phyloP scores from a whole-genome alignment of 2,329 filamentous ascomycete species.

The Penicillium aurantiogriseum region DNA sequence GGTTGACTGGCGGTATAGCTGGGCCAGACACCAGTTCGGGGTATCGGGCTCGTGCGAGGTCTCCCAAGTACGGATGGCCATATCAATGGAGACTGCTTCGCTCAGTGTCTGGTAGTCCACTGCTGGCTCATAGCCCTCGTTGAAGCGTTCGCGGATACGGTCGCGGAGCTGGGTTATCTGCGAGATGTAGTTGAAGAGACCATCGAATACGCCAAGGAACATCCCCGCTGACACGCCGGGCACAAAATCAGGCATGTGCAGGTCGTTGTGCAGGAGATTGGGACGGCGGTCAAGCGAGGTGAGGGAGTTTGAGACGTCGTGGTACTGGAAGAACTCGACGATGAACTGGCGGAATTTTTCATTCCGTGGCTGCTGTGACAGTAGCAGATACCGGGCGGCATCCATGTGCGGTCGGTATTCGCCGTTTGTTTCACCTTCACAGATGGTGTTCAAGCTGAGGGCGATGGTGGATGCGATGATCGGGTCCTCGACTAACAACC shows the following conservation, averaged over 20 bases:
- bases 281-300: conserved; percentile 55
- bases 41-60: conserved; percentile 56
- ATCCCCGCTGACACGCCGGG: conserved; percentile 56
- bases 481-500: conserved; percentile 54
- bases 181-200: conserved; percentile 73
- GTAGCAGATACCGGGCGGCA: conserved; percentile 71
- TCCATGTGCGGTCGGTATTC: conserved; percentile 78
- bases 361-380: conserved; percentile 58
- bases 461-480: conserved; percentile 61
- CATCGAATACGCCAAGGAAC: conserved; percentile 79
- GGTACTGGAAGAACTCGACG: conserved; percentile 80
- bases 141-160: conserved; percentile 67
- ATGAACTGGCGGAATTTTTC: conserved; percentile 70
- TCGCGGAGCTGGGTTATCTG: conserved; percentile 77
- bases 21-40: conserved; percentile 56
- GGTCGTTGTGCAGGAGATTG: conserved; percentile 53
- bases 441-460: conserved; percentile 61
- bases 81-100: conserved; percentile 72
- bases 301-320: conserved; percentile 61
- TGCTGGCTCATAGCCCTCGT: conserved; percentile 60
- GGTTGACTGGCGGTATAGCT: conserved; percentile 61
- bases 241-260: conserved; percentile 55
- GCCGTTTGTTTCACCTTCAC: conserved; percentile 60
- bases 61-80: conserved; percentile 70
- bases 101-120: conserved; percentile 73